Conservation (phyloP, 495 filamentous ascomycete genomes). For the Xylaria nigripes region DNA sequence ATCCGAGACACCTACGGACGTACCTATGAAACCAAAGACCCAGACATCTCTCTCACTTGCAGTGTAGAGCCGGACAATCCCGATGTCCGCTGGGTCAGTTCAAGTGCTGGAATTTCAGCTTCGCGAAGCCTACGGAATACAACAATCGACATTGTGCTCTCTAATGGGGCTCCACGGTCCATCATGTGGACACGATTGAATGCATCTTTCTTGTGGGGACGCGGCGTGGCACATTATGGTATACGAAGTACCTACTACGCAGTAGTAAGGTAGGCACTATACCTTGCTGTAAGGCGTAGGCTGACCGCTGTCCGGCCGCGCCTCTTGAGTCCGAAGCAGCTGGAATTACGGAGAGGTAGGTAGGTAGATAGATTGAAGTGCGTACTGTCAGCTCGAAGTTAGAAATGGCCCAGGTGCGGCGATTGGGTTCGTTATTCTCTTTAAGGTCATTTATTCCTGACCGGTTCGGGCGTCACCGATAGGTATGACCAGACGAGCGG, state of each 20-base stretch:
- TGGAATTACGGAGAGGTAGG: background rate
- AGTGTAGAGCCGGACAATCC: too few relatives aligned
- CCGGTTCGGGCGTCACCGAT: conserved; percentile 1
- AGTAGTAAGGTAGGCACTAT: too few relatives aligned
- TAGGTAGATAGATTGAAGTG: too few relatives aligned
- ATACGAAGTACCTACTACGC: too few relatives aligned
- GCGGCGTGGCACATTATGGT: background rate
- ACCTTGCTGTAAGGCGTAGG: background rate
- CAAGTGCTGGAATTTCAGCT: too few relatives aligned
- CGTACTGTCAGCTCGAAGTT: conserved; percentile 1
- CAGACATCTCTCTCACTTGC: too few relatives aligned
- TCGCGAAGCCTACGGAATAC: too few relatives aligned
- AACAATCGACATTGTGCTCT: too few relatives aligned
- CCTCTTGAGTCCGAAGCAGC: background rate
- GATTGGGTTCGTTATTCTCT: background rate
- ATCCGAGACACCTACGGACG: too few relatives aligned
- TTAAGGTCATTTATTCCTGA: background rate
- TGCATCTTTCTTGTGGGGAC: background rate
- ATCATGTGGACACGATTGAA: background rate
- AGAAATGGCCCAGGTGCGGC: background rate
- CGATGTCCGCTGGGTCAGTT: too few relatives aligned
- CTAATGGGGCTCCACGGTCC: too few relatives aligned
- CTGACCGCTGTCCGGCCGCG: background rate
- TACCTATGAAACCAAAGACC: too few relatives aligned
- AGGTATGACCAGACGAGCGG: background rate